These are phyloP conservation scores for Gossypium arboreum DNA, from an alignment of 345 rosid species.

Conservation along the genomic window DNA sequence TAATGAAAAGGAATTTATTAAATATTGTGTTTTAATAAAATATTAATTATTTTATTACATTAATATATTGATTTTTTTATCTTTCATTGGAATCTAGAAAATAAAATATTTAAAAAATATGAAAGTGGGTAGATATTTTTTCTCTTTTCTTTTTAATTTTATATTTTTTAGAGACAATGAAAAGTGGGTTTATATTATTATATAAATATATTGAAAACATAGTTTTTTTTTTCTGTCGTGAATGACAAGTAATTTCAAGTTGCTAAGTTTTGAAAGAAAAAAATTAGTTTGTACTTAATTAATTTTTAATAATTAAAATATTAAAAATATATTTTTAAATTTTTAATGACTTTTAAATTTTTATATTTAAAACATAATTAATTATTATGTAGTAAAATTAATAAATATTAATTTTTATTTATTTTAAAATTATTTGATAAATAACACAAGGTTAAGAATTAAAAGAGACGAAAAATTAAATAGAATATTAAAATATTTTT, in stretches of 20 bases:
- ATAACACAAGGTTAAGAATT: rapidly evolving
- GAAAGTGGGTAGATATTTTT: constrained; percentile 40
- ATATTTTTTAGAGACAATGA: constrained; percentile 13
- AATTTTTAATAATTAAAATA: too few species aligned
- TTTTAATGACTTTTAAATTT: too few species aligned
- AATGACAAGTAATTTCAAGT: constrained; percentile 57
- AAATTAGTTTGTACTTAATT: not conserved
- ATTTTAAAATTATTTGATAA: too few species aligned
- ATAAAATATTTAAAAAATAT: constrained; percentile 30
- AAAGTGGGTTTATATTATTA: constrained; percentile 22
- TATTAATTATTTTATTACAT: constrained; percentile 17
- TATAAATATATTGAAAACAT: not conserved
- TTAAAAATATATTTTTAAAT: too few species aligned
- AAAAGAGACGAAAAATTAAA: too few species aligned
- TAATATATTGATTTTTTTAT: constrained; percentile 28
- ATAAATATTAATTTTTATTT: too few species aligned
- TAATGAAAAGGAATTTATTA: constrained; percentile 24
- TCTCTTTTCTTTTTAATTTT: constrained; percentile 9
- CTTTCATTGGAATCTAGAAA: constrained; percentile 60
- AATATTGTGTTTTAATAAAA: constrained; percentile 26
- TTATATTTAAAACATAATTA: too few species aligned
- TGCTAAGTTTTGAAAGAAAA: constrained; percentile 38
- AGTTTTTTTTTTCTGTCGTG: constrained; percentile 24
- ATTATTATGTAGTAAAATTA: rapidly evolving
- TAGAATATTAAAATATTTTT: too few species aligned